A percentile compares a stretch with the other conserved stretches of the same genome.
These are phyloP conservation scores for Xylaria multiplex DNA, from an alignment of 2,329 filamentous ascomycete species.

Conservation along the genomic window DNA sequence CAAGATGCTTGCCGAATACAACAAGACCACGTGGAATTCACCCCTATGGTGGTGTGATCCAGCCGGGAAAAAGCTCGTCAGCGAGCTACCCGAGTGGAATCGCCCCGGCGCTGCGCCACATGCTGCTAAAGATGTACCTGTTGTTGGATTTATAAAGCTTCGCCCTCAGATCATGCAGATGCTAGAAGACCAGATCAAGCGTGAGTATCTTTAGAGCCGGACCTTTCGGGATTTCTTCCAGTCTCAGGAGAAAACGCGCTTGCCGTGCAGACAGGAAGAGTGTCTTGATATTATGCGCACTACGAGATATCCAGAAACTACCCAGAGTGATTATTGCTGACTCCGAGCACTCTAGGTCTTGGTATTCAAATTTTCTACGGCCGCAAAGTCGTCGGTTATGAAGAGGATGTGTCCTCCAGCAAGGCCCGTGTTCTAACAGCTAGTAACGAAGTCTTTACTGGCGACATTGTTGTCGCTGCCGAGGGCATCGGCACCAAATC, in stretches of 20 bases:
- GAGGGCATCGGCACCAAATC: conserved; percentile 47
- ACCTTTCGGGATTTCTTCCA: background rate
- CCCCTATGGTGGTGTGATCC: conserved; percentile 32
- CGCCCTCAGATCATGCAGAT: conserved; percentile 23
- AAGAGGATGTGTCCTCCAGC: conserved; percentile 33
- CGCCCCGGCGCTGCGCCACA: conserved; percentile 23
- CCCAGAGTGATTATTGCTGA: background rate
- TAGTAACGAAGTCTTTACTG: conserved; percentile 39
- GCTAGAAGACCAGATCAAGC: conserved; percentile 29
- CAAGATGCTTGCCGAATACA: conserved; percentile 32
- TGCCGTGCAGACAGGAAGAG: background rate
- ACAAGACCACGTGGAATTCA: conserved; percentile 25
- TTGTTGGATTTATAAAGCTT: conserved; percentile 26
- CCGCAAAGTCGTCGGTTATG: conserved; percentile 33
- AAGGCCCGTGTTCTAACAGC: conserved; percentile 39
- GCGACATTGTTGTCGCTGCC: conserved; percentile 48
- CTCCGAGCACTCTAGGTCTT: conserved; percentile 20
- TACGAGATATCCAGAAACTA: background rate
- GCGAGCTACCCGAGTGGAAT: conserved; percentile 31
- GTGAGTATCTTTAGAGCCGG: conserved; percentile 1
- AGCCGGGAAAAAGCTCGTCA: conserved; percentile 26
- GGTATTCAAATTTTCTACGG: conserved; percentile 36
- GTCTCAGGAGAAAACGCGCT: background rate
- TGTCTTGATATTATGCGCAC: background rate
- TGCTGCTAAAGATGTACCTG: conserved; percentile 28